Evolutionary conservation across 1,139 yeast species (phyloP).

Genomic region (Suhomyces coccinellae): DNA sequence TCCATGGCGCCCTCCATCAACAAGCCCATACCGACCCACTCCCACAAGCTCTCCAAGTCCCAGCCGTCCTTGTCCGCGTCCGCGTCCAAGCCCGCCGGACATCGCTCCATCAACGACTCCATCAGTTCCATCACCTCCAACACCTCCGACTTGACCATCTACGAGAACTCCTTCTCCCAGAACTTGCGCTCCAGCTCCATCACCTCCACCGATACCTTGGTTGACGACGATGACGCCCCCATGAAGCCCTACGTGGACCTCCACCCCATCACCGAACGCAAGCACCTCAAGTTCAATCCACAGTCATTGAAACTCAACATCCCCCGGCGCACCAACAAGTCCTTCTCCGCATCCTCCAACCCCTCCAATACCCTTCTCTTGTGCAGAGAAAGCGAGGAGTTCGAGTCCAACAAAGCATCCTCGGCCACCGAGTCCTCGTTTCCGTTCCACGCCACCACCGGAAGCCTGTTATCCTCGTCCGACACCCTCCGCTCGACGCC

Average conservation of each 20-base stretch:
- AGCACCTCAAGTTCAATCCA: background rate
- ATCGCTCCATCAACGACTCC: slow-evolving; percentile 15
- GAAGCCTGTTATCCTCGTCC: background rate
- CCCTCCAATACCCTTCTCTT: slow-evolving; percentile 6
- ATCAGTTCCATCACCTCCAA: slow-evolving; percentile 23
- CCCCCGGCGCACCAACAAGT: slow-evolving; percentile 11
- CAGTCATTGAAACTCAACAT: slow-evolving; percentile 8
- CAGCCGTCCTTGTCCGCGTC: background rate
- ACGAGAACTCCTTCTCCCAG: slow-evolving; percentile 9
- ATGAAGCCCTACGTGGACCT: slow-evolving; percentile 1
- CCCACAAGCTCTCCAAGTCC: slow-evolving; percentile 3
- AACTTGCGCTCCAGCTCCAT: slow-evolving; percentile 14
- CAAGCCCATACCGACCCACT: slow-evolving; percentile 4
- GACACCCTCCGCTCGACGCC: background rate
- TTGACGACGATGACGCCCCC: slow-evolving; percentile 12
- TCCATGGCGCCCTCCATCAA: slow-evolving; percentile 1
- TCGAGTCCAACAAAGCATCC: slow-evolving; percentile 10
- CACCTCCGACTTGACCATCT: slow-evolving; percentile 18
- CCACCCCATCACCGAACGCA: background rate
- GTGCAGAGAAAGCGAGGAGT: slow-evolving; percentile 12
- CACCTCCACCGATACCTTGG: slow-evolving; percentile 14
- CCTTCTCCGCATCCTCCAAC: slow-evolving; percentile 11
- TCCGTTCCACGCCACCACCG: slow-evolving; percentile 7
- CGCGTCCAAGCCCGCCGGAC: slow-evolving; percentile 2
- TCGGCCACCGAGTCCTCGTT: slow-evolving; percentile 17